Evolutionary conservation across 371 early-diverging fungal species (phyloP).

Genomic region (Circinella minor): DNA sequence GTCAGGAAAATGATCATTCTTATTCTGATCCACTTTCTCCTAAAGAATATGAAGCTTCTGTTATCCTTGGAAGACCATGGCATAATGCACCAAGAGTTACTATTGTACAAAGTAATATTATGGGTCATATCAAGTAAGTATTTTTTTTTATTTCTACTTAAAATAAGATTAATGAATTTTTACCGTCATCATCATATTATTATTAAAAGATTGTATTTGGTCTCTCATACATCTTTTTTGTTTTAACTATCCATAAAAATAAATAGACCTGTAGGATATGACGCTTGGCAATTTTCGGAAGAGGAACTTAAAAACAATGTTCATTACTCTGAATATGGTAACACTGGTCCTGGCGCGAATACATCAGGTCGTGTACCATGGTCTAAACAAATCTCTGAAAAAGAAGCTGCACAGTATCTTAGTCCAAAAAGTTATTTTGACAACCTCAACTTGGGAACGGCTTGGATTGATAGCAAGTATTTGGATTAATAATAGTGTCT

Average conservation of each 20-base stretch:
- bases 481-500: not conserved
- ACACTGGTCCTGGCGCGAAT: conserved; percentile 17
- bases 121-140: conserved; percentile 16
- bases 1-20: conserved; percentile 21
- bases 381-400: conserved; percentile 8
- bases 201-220: too few species aligned
- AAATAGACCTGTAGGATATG: conserved; percentile 16
- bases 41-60: conserved; percentile 8
- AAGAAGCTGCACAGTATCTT: conserved; percentile 17
- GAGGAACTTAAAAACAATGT: conserved; percentile 15
- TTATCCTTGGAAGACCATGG: conserved; percentile 20
- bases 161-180: too few species aligned
- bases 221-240: too few species aligned
- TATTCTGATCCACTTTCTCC: conserved; percentile 12
- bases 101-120: conserved; percentile 15
- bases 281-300: conserved; percentile 16
- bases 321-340: conserved; percentile 18
- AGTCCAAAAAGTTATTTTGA: conserved; percentile 10
- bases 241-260: too few species aligned
- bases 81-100: conserved; percentile 15
- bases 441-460: conserved; percentile 8
- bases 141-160: not conserved
- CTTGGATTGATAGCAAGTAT: conserved; percentile 17
- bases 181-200: too few species aligned
- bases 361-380: conserved; percentile 18